A percentile compares a stretch with the other conserved stretches of the same genome.
Evolutionary conservation across 2,329 filamentous ascomycete genomes (phyloP).

Genomic region (Monosporascus sp.): DNA sequence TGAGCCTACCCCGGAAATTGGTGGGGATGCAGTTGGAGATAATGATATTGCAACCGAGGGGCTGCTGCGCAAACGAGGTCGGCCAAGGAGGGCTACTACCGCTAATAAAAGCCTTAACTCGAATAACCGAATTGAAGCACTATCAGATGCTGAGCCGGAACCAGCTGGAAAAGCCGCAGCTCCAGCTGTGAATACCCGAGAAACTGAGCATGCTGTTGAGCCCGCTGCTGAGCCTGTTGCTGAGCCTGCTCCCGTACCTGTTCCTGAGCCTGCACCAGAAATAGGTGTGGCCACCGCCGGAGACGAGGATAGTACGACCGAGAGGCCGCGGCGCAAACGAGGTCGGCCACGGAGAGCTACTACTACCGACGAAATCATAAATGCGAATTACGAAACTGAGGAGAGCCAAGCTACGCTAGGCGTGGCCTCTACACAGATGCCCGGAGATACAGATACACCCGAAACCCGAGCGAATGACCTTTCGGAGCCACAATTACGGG

Average conservation of each 20-base stretch:
- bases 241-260: background rate
- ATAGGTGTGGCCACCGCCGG: background rate
- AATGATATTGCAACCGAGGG: background rate
- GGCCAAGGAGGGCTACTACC: background rate
- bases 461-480: background rate
- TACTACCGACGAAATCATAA: too few species aligned
- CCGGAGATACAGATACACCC: background rate
- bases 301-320: background rate
- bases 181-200: background rate
- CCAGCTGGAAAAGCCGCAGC: conserved; percentile 2
- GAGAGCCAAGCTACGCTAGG: too few species aligned
- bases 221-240: background rate
- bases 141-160: background rate
- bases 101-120: background rate
- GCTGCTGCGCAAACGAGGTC: background rate
- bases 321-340: background rate
- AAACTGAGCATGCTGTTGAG: background rate
- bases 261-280: background rate
- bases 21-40: background rate
- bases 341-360: background rate
- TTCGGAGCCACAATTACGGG: background rate
- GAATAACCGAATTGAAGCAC: background rate
- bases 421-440: background rate
- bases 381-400: too few species aligned
- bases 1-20: background rate